Evolutionary conservation across 2,329 filamentous ascomycete species (phyloP).

Genomic region (Blastomyces silverae): DNA sequence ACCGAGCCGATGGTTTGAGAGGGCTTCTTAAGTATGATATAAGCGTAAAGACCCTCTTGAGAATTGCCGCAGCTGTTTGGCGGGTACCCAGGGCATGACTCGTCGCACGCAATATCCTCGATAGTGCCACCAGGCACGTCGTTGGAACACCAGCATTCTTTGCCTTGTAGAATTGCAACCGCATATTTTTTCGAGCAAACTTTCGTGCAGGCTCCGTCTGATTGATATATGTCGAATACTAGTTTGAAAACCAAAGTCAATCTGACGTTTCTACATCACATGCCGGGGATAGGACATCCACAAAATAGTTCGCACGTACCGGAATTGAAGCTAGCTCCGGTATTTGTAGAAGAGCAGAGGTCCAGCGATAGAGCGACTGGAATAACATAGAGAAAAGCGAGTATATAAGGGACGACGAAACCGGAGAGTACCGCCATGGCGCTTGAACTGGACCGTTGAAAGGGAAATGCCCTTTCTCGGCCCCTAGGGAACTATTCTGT

Average conservation of each 20-base stretch:
- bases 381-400: constrained; percentile 28
- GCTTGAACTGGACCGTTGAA: background rate
- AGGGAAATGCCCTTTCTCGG: background rate
- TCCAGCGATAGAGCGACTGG: constrained; percentile 27
- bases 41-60: constrained; percentile 38
- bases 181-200: constrained; percentile 40
- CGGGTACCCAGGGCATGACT: constrained; percentile 44
- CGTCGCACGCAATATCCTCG: constrained; percentile 34
- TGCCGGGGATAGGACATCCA: background rate
- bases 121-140: constrained; percentile 37
- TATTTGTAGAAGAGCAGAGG: constrained; percentile 43
- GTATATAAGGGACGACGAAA: background rate
- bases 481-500: background rate
- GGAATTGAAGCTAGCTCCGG: constrained; percentile 34
- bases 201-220: constrained; percentile 39
- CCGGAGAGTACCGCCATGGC: background rate
- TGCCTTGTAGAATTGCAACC: constrained; percentile 42
- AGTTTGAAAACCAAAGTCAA: constrained; percentile 18
- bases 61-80: constrained; percentile 41
- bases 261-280: background rate
- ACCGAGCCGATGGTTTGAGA: constrained; percentile 25
- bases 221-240: constrained; percentile 41
- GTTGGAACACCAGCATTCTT: constrained; percentile 47
- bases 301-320: constrained; percentile 29
- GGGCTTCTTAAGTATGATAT: constrained; percentile 35